Evolutionary conservation across 495 filamentous ascomycete genomes (phyloP), one percentile per base, ranked within the genome.

Genomic region (Penicillium paradoxum): DNA sequence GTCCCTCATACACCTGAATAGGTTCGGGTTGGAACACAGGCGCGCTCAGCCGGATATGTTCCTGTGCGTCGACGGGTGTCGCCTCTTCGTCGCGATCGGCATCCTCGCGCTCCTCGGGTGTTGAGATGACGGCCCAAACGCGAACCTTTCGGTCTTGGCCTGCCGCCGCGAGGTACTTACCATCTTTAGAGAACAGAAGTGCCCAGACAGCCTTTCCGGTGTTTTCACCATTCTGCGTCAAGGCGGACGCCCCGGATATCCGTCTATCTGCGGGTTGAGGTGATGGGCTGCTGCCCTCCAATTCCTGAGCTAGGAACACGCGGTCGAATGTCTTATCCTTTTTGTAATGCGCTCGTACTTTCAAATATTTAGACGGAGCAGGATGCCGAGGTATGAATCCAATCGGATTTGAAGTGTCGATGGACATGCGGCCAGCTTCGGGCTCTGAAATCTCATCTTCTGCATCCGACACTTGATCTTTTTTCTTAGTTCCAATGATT

Each of bases 121-220:
- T 90, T 10, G 89, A 81, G 17, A 99, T 83, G 6, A 97, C 93
- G 0, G 84, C 82, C 92, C 92, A 99, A 32, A 97, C 82, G 36
- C 95, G 78, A 5, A 99, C 87, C 25, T 92, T 79, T 44, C 81
- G 80, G 64, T 97, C 95, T 57, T 90, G 87, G 3, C 93, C 93
- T 11, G 84, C 95, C 17, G 90, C 88, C 11, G 93, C 93, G 9
- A 99, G 74, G 67, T 91, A 95, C 63, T 79, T 89, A 11, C 93
- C 93, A 73, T 97, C 93, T 42, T 87, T 90, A 56, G 91, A 97
- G 57, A 97, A 97, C 54, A 89, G 87, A 57, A 89, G 80, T 4
- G 93, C 86, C 93, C 93, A 99, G 27, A 96, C 82, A 4, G 93
- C 90, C 53, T 68, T 69, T 34, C 69, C 63, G 53, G 66, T 62